Evolutionary conservation across 805 yeast species (phyloP), one percentile per base, ranked within the genome.

Genomic region (Cyberlindnera euphorbiae): DNA sequence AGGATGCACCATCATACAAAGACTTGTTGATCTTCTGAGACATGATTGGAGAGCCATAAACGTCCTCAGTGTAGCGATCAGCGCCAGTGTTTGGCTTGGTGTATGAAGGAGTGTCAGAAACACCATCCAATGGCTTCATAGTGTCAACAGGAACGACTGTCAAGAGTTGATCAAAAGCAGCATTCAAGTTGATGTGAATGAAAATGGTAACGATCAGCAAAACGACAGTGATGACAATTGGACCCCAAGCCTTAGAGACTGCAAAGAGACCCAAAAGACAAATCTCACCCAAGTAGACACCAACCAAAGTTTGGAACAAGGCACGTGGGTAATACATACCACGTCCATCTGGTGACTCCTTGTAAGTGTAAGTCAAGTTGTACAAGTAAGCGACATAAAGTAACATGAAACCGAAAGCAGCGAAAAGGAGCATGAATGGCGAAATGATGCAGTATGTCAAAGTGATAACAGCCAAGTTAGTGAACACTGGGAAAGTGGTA

Each of bases 161-260:
- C 42, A 81, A 53, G 55, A 88, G 65, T 10, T 71, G 67, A 38
- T 72, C 80, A 55, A 87, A 85, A 0, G 96, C 86, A 8, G 54
- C 43, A 44, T 70, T 75, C 55, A 90, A 59, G 44, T 76, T 72
- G 21, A 75, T 13, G 52, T 90, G 96, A 40, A 75, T 68, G 54
- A 85, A 80, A 4, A 73, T 72, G 0, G 97, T 86, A 46, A 71
- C 59, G 8, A 71, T 73, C 11, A 86, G 51, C 28, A 82, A 67
- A 34, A 89, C 67, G 2, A 77, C 79, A 58, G 83, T 85, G 36
- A 90, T 62, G 4, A 80, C 84, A 45, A 88, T 71, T 25, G 96
- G 95, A 30, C 96, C 97, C 96, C 96, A 90, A 28, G 94, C 82
- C 67, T 86, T 86, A 43, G 94, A 88, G 38, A 90, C 94, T 13